Percentiles rank a stretch among this genome's conserved stretches.
These are phyloP conservation scores for Backusella liffmaniae DNA, from an alignment of 192 early-diverging fungal genomes.

Conservation along the genomic window DNA sequence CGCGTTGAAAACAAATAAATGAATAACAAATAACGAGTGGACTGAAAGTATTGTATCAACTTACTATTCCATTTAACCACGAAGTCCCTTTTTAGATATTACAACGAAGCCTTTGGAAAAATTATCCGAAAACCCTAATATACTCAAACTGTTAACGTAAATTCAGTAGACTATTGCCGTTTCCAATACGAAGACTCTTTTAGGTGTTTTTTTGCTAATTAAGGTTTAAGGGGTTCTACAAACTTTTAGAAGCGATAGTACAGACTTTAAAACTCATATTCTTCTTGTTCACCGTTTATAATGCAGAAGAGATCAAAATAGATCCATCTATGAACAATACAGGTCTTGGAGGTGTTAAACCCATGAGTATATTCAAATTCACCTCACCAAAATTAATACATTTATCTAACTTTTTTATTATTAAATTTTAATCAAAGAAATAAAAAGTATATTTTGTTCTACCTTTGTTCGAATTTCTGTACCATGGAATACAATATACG, in stretches of 20 bases:
- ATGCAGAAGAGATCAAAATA: not conserved
- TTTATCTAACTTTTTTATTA: not conserved
- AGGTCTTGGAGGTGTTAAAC: not conserved
- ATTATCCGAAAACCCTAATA: not conserved
- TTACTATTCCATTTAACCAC: not conserved
- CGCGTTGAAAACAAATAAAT: not conserved
- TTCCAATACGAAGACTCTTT: not conserved
- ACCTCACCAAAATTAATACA: not conserved
- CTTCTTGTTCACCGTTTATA: not conserved
- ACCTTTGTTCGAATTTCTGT: not conserved
- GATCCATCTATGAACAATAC: not conserved
- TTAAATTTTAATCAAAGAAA: not conserved
- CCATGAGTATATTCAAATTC: not conserved
- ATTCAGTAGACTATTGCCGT: not conserved
- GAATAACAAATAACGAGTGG: not conserved
- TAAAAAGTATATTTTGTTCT: not conserved
- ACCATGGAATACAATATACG: not conserved
- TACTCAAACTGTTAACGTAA: not conserved
- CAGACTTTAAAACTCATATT: not conserved
- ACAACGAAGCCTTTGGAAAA: not conserved
- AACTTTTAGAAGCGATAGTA: not conserved
- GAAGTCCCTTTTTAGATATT: not conserved
- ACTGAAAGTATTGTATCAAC: not conserved
- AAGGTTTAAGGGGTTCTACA: not conserved
- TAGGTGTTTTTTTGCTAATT: not conserved